Base-by-base conservation (phyloP, 345 rosid genomes). In the Boechera divaricarpa region DNA sequence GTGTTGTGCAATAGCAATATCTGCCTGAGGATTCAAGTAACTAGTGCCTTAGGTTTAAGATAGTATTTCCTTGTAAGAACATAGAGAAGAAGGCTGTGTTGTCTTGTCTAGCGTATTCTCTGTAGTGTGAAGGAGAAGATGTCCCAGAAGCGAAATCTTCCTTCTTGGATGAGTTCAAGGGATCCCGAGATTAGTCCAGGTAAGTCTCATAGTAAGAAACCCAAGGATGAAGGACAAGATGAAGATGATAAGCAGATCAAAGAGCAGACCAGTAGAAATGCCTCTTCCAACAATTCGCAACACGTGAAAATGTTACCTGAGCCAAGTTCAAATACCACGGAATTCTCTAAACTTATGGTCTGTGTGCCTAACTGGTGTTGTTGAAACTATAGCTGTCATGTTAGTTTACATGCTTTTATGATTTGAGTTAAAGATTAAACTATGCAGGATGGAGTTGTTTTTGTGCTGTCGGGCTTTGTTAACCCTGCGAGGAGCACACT, bases 381-480 rank as follows among this genome's bases (percentile, higher is more conserved):
- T n/a, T 72, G 32, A 53, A 58, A 42, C n/a, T 67, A 1, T 13
- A 38, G 6, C 69, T 24, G 3, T 56, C 52, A n/a, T 42, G 64
- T 63, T 75, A 57, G 6, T 77, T 28, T 48, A 48, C 32, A 39
- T 82, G 61, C 67, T 63, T 33, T 59, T 81, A 12, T 67, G 66
- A 57, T 33, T 38, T 41, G 26, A 54, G 36, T 29, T 56, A 0
- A 28, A 63, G 32, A 24, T 57, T 80, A 28, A 28, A 83, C 63
- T 63, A 69, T 68, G 64, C 85, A 95, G 99, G 99, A 92, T 49
- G 97, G 97, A 26, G 97, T 91, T 16, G 89, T 86, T 57, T 88
- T 95, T 81, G 98, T 82, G 15, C 57, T 95, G 59, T 95, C 98
- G 0, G 97, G 99, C 41, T 92, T 91, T 75, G 92, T 90, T 61